Percentiles rank a stretch among this genome's conserved stretches.
Evolutionary conservation across 2,329 filamentous ascomycete genomes (phyloP).

Genomic region (Sclerotiophoma versabilis): DNA sequence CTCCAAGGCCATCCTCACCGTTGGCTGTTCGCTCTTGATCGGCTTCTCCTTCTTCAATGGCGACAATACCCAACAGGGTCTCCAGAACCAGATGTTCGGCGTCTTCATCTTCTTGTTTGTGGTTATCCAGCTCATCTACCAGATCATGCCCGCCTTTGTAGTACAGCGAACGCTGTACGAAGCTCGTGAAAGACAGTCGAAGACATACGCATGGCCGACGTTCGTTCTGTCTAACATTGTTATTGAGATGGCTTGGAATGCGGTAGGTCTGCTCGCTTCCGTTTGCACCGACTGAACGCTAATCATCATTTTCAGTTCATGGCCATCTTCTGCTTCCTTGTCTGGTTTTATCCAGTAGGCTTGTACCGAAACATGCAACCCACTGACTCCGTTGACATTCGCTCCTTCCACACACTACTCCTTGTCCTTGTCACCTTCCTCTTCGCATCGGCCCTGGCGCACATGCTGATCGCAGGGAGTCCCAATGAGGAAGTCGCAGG

Average conservation of each 20-base stretch:
- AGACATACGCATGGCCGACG: constrained; percentile 75
- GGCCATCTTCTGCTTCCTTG: constrained; percentile 58
- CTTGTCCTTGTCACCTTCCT: constrained; percentile 67
- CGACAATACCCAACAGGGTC: constrained; percentile 48
- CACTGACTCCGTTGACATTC: constrained; percentile 63
- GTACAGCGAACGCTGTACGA: constrained; percentile 65
- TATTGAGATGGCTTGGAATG: constrained; percentile 67
- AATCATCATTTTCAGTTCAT: constrained; percentile 53
- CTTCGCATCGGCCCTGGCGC: constrained; percentile 71
- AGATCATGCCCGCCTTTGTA: constrained; percentile 66
- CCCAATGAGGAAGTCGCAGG: constrained; percentile 72
- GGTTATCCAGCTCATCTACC: constrained; percentile 47
- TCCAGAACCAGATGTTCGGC: constrained; percentile 57
- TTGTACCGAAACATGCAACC: constrained; percentile 72
- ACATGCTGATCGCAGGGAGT: constrained; percentile 75
- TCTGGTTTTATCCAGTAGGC: constrained; percentile 70
- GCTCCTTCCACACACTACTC: constrained; percentile 72
- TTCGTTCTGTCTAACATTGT: constrained; percentile 75
- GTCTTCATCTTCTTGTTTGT: constrained; percentile 60
- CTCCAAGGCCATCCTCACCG: constrained; percentile 40
- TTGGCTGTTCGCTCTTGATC: constrained; percentile 42
- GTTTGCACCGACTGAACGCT: background rate
- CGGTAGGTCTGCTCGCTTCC: constrained; percentile 59
- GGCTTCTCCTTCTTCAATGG: constrained; percentile 54
- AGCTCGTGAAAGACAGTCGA: constrained; percentile 67